Percentiles rank a stretch among this genome's conserved stretches.
Conservation (phyloP, 1,284 basidiomycete genomes). For the Cutaneotrichosporon curvatum region DNA sequence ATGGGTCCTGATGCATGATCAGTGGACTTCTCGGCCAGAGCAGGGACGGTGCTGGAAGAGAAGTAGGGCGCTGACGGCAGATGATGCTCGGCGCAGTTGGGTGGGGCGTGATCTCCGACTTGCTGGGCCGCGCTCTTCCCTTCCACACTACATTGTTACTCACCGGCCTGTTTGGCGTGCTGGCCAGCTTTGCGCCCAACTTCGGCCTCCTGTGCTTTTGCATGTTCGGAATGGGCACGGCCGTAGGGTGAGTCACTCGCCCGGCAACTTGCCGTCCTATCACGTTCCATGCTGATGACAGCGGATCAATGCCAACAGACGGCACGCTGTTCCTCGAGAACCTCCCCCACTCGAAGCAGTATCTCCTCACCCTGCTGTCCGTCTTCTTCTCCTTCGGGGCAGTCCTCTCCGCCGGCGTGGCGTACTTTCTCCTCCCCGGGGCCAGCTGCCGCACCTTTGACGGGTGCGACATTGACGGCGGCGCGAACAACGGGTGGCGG, state of each 20-base stretch:
- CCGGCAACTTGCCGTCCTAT: background rate
- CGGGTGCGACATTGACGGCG: constrained; percentile 51
- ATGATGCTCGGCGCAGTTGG: constrained; percentile 95
- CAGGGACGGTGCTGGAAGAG: too few species aligned
- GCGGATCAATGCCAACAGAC: constrained; percentile 88
- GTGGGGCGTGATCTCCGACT: constrained; percentile 82
- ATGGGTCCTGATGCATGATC: too few species aligned
- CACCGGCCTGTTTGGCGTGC: constrained; percentile 80
- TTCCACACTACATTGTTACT: constrained; percentile 90
- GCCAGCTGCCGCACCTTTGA: constrained; percentile 57
- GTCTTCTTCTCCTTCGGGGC: constrained; percentile 91
- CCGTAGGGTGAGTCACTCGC: constrained; percentile 53
- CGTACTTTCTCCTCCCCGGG: constrained; percentile 66
- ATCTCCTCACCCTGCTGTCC: constrained; percentile 88
- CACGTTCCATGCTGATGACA: constrained; percentile 6
- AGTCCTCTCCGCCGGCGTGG: constrained; percentile 72
- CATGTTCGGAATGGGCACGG: constrained; percentile 82
- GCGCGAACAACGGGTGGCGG: constrained; percentile 77
- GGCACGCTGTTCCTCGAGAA: constrained; percentile 91
- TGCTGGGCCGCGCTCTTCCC: constrained; percentile 75
- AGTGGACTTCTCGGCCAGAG: too few species aligned
- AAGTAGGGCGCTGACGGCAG: constrained; percentile 47
- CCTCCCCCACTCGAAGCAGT: constrained; percentile 82
- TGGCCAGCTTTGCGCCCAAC: constrained; percentile 66
- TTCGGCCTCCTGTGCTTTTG: constrained; percentile 67